A percentile compares a stretch with the other conserved stretches of the same genome.
These are phyloP conservation scores for Ogataea salicorniae DNA, from an alignment of 805 yeast species.

Conservation along the genomic window DNA sequence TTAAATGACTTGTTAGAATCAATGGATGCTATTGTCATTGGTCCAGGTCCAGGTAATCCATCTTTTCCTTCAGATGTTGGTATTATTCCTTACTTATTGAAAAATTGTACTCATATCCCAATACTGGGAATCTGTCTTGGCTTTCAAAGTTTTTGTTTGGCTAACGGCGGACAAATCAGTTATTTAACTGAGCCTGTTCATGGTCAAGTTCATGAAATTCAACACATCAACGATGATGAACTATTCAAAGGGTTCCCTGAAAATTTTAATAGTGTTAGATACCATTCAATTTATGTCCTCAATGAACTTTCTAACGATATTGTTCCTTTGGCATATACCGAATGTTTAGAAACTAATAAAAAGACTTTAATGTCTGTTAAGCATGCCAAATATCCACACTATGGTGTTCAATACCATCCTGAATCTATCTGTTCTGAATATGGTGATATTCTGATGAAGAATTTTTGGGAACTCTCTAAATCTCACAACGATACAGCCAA, in stretches of 20 bases:
- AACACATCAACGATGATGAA: conserved; percentile 20
- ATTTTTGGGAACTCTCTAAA: conserved; percentile 53
- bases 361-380: conserved; percentile 73
- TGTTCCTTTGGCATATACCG: conserved; percentile 57
- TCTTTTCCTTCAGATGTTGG: conserved; percentile 60
- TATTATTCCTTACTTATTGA: conserved; percentile 53
- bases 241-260: conserved; percentile 39
- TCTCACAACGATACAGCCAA: conserved; percentile 14
- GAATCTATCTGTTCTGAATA: conserved; percentile 80
- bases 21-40: conserved; percentile 76
- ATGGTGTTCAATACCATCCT: conserved; percentile 96
- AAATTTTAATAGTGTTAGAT: conserved; percentile 67
- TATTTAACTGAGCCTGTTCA: conserved; percentile 63
- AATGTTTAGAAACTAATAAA: conserved; percentile 30
- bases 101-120: conserved; percentile 43
- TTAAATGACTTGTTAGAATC: conserved; percentile 40
- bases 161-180: conserved; percentile 48
- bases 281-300: conserved; percentile 74
- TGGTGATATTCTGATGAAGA: conserved; percentile 56
- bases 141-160: conserved; percentile 72
- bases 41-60: conserved; percentile 99
- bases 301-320: conserved; percentile 25
- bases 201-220: conserved; percentile 71
- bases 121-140: conserved; percentile 92
- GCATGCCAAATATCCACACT: conserved; percentile 61